Base-by-base conservation (phyloP, 2,329 filamentous ascomycete genomes). In the Sporothrix humicola region DNA sequence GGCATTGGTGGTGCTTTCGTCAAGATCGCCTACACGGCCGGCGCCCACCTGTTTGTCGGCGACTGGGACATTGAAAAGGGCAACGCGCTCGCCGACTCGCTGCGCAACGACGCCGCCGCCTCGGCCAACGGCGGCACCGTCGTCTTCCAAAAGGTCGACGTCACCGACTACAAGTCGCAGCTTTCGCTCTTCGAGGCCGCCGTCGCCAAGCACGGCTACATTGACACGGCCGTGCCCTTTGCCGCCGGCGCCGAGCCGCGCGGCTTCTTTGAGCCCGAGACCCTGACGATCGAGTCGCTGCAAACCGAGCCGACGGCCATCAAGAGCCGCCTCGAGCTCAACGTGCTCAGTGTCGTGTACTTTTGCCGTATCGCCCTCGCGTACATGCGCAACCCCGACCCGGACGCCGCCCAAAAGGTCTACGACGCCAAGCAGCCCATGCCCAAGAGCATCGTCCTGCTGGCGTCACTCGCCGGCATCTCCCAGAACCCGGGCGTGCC, bases 161-260 rank as follows among this genome's bases (percentile, higher is more conserved):
- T 87, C 9, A 81, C 82, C 10, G 78, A 81, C 59, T 86, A 87
- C 76, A 76, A 81, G n/a, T 82, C 83, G 15, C 82, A 85, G 42
- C 77, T 87, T 1, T 44, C 69, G 13, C 79, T 88, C 4, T 87
- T 87, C 77, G 82, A 85, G 31, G 74, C 80, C 2, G 84, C 85
- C 0, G 82, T 82, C 58, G 78, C 82, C 7, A 81, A 79, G n/a
- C 84, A 85, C 73, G 83, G 84, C 2, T 80, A 79, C 6, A 81
- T 87, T 26, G 86, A 88, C 73, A 83, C 85, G 74, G 86, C 85
- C 5, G 81, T 87, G 23, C 83, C 83, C 3, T 84, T 82, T 46
- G 86, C 86, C 0, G 86, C 84, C 0, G 76, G 78, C 4, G 80
- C 81, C 17, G 85, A 87, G 74, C 80, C 81, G 6, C 80, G 79